A percentile compares a stretch with the other conserved stretches of the same genome.
Evolutionary conservation across 768 basidiomycete species (phyloP).

Genomic region (Clitopilus passeckerianus): DNA sequence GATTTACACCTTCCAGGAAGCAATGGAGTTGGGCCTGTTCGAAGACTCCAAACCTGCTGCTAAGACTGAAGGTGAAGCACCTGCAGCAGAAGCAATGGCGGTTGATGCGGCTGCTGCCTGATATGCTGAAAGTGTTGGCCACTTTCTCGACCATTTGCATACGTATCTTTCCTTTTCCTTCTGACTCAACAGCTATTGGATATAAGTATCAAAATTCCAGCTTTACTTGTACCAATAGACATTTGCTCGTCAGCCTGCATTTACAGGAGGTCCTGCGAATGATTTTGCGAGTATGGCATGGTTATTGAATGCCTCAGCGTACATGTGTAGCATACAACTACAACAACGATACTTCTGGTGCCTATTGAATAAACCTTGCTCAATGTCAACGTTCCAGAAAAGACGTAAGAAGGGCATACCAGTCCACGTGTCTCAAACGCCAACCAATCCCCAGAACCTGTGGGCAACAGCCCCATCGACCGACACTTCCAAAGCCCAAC

Average conservation of each 20-base stretch:
- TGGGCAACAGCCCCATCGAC: constrained; percentile 87
- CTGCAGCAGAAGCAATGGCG: neutral
- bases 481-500: constrained; percentile 93
- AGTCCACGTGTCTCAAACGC: constrained; percentile 81
- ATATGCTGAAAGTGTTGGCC: neutral
- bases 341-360: neutral
- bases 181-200: neutral
- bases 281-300: too few relatives aligned
- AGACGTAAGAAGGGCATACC: constrained; percentile 35
- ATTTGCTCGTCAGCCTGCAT: too few relatives aligned
- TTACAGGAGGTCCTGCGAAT: too few relatives aligned
- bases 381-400: neutral
- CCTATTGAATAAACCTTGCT: neutral
- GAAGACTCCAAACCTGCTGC: neutral
- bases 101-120: neutral
- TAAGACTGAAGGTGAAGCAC: neutral
- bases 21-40: constrained; percentile 3
- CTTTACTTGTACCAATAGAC: neutral
- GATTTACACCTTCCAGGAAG: constrained; percentile 9
- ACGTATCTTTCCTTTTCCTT: neutral
- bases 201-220: neutral
- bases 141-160: too few relatives aligned
- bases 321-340: neutral
- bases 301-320: too few relatives aligned
- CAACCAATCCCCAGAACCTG: constrained; percentile 91